Base-by-base conservation (phyloP, 2,329 filamentous ascomycete genomes). In the Colletotrichum sansevieriae region DNA sequence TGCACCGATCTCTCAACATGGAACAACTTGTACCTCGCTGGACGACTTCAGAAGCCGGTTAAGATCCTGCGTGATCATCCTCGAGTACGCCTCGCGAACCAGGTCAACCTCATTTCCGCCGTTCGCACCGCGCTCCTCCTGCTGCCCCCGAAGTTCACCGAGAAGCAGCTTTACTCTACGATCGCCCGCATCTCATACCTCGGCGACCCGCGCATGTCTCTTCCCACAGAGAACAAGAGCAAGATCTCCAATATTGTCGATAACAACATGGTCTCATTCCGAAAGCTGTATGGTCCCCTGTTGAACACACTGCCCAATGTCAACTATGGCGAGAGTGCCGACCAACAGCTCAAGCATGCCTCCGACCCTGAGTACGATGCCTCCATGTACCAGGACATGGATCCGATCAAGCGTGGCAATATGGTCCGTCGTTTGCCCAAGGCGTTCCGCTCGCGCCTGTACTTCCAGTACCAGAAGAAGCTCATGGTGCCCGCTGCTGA, bases 51-150 rank as follows among this genome's bases (percentile, higher is more conserved):
- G 72, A 99, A 99, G 78, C 96, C 96, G 1, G 96, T 97, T 80
- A 98, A 99, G 83, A 98, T 99, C 73, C 87, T 99, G 18, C 91
- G 95, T 58, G 96, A 99, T 78, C 93, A 99, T 75, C 93, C 96
- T 0, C 91, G 91, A 57, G 94, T 99, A 46, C 93, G 96, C 37
- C 88, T 98, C 37, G 94, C 95, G 4, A 98, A 99, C 79, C 96
- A 99, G 80, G 91, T 97, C 79, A 99, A 99, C 78, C 87, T 99
- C 18, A 87, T 98, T 49, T 95, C 95, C 9, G 97, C 97, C 3
- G 85, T 98, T 5, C 92, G 96, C 66, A 95, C 95, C 3, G 94
- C 96, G 0, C 87, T 99, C 1, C 86, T 99, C 1, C 88, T 99
- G 25, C 86, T 99, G 0, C 95, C 95, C 0, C 88, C 91, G 1